Evolutionary conservation across 2,329 filamentous ascomycete genomes (phyloP).

Genomic region (Colletotrichum brevisporum): DNA sequence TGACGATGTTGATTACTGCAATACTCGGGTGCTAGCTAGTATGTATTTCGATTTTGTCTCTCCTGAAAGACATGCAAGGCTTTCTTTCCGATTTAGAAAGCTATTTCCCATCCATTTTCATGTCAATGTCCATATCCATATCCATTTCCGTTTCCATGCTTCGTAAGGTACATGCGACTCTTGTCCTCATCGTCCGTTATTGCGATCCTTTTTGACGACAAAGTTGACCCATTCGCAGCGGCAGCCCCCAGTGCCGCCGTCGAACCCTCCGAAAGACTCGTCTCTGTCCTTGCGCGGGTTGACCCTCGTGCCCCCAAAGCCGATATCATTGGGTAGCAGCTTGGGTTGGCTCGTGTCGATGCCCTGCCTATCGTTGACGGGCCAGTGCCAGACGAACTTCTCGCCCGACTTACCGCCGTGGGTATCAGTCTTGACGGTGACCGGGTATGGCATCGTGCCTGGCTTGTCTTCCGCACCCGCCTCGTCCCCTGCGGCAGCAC

Average conservation of each 20-base stretch:
- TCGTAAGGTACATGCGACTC: neutral
- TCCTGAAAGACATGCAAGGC: neutral
- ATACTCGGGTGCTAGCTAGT: slow-evolving; percentile 20
- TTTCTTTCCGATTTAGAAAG: slow-evolving; percentile 7
- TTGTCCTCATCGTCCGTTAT: neutral
- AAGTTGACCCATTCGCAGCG: slow-evolving; percentile 74
- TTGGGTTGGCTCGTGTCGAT: slow-evolving; percentile 60
- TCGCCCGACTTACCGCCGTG: slow-evolving; percentile 69
- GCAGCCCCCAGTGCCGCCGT: slow-evolving; percentile 75
- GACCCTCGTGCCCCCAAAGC: slow-evolving; percentile 64
- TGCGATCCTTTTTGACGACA: slow-evolving; percentile 42
- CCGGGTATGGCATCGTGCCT: slow-evolving; percentile 74
- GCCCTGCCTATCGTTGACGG: slow-evolving; percentile 61
- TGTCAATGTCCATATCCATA: neutral
- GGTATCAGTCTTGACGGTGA: slow-evolving; percentile 72
- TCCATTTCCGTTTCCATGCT: neutral
- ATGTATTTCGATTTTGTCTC: slow-evolving; percentile 19
- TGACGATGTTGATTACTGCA: slow-evolving; percentile 13
- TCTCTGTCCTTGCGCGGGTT: slow-evolving; percentile 64
- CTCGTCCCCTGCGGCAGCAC: slow-evolving; percentile 46
- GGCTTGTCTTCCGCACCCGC: slow-evolving; percentile 54
- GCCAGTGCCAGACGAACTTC: slow-evolving; percentile 70
- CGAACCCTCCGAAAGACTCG: slow-evolving; percentile 68
- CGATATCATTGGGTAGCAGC: slow-evolving; percentile 65
- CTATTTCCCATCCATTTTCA: slow-evolving; percentile 4